Evolutionary conservation across 768 basidiomycete species (phyloP).

Genomic region (Lanmaoa rubissima): DNA sequence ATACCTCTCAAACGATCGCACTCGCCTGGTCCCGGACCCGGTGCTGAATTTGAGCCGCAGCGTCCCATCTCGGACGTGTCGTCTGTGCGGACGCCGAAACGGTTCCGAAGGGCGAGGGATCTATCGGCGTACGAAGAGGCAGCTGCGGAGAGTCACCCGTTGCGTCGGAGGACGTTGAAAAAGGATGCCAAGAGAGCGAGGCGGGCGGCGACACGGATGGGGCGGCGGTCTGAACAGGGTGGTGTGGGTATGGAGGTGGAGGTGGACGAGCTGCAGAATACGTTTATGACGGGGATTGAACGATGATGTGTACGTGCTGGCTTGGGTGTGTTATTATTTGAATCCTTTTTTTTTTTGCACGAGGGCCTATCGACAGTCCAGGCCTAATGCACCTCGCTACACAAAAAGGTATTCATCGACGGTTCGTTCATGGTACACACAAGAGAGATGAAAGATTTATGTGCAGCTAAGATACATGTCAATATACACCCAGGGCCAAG

Average conservation of each 20-base stretch:
- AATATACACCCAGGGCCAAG: background rate
- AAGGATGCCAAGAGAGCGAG: constrained; percentile 61
- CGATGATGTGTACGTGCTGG: background rate
- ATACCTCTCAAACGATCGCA: constrained; percentile 30
- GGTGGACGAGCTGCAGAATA: constrained; percentile 18
- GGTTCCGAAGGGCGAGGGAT: constrained; percentile 56
- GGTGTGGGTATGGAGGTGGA: constrained; percentile 33
- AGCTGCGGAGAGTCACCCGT: constrained; percentile 42
- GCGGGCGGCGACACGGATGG: constrained; percentile 43
- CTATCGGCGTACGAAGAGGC: constrained; percentile 52
- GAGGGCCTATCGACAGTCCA: too few species aligned
- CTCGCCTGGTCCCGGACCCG: constrained; percentile 9
- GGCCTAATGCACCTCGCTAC: too few species aligned
- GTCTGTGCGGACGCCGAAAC: constrained; percentile 46
- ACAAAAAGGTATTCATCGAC: too few species aligned
- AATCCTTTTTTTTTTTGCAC: background rate
- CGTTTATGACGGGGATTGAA: constrained; percentile 25
- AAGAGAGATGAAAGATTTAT: background rate
- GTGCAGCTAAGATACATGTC: background rate
- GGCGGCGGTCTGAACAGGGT: background rate
- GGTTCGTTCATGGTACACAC: too few species aligned
- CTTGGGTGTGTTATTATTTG: background rate
- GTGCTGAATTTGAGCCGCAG: background rate
- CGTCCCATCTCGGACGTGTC: background rate
- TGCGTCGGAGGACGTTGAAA: constrained; percentile 60